A percentile compares a stretch with the other conserved stretches of the same genome.
Evolutionary conservation across 306 rosid genomes (phyloP).

Genomic region (Pyrus bretschneideri): DNA sequence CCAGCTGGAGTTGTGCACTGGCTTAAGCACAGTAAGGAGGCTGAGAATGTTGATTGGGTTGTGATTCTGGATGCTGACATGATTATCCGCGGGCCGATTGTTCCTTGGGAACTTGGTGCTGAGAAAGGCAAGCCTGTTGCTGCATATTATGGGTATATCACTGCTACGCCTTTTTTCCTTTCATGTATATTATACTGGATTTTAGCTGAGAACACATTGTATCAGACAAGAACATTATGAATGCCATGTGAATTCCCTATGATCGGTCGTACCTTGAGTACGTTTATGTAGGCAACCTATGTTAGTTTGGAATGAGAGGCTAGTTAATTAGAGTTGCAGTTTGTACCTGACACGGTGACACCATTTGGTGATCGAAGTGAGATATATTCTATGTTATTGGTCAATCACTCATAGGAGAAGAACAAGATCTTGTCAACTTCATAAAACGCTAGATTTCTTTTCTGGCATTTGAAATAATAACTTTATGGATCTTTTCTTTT

Average conservation of each 20-base stretch:
- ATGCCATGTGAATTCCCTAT: not conserved
- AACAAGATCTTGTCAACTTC: not conserved
- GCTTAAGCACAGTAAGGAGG: slow-evolving; percentile 91
- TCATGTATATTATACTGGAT: not conserved
- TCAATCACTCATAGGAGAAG: not conserved
- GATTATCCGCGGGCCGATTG: slow-evolving; percentile 87
- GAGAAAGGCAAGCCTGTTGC: slow-evolving; percentile 96
- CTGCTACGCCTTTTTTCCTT: not conserved
- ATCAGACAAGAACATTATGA: not conserved
- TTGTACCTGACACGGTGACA: not conserved
- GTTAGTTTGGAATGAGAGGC: not conserved
- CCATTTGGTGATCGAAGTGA: not conserved
- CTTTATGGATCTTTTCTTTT: slow-evolving; percentile 16
- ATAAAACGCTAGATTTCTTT: not conserved
- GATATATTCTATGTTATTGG: not conserved
- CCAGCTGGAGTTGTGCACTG: slow-evolving; percentile 97
- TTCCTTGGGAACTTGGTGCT: slow-evolving; percentile 98
- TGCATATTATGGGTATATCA: slow-evolving; percentile 81
- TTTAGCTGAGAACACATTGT: slow-evolving; percentile 2
- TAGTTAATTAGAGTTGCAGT: not conserved
- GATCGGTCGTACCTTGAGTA: not conserved
- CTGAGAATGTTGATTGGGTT: slow-evolving; percentile 91
- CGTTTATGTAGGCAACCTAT: not conserved
- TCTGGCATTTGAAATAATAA: slow-evolving; percentile 1
- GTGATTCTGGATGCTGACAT: slow-evolving; percentile 96